These are phyloP conservation scores for Fusarium guadeloupense DNA, from an alignment of 2,329 filamentous ascomycete species.

Conservation along the genomic window DNA sequence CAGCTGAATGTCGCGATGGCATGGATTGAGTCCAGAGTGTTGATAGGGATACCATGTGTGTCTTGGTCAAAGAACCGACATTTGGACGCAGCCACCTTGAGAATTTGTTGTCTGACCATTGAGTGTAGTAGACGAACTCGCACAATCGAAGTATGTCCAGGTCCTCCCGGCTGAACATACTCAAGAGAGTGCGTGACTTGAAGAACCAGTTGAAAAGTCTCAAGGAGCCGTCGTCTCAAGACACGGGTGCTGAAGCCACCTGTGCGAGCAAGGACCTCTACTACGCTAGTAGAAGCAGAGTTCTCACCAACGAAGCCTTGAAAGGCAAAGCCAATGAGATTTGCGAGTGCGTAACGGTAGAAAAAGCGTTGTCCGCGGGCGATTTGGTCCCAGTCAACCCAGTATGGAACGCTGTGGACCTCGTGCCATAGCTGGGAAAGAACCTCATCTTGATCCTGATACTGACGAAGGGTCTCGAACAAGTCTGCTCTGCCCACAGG, in stretches of 20 bases:
- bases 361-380: slow-evolving; percentile 68
- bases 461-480: slow-evolving; percentile 8
- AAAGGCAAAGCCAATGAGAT: slow-evolving; percentile 60
- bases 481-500: slow-evolving; percentile 7
- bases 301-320: slow-evolving; percentile 51
- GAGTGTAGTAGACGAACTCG: slow-evolving; percentile 73
- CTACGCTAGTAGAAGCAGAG: slow-evolving; percentile 64
- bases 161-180: slow-evolving; percentile 68
- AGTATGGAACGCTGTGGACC: slow-evolving; percentile 67
- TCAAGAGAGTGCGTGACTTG: slow-evolving; percentile 69
- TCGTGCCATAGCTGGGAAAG: slow-evolving; percentile 46
- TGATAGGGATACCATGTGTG: slow-evolving; percentile 69
- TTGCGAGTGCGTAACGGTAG: slow-evolving; percentile 72
- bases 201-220: slow-evolving; percentile 54
- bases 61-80: slow-evolving; percentile 66
- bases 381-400: slow-evolving; percentile 75
- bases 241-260: slow-evolving; percentile 72
- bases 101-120: slow-evolving; percentile 69
- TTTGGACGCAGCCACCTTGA: slow-evolving; percentile 61
- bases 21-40: slow-evolving; percentile 70
- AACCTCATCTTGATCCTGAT: not conserved
- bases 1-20: slow-evolving; percentile 72
- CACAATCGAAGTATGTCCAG: slow-evolving; percentile 68
- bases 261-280: slow-evolving; percentile 72
- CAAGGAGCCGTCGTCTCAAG: slow-evolving; percentile 65